Evolutionary conservation across 768 basidiomycete species (phyloP), one percentile per base, ranked within the genome.

Genomic region (Punctularia strigosozonata): DNA sequence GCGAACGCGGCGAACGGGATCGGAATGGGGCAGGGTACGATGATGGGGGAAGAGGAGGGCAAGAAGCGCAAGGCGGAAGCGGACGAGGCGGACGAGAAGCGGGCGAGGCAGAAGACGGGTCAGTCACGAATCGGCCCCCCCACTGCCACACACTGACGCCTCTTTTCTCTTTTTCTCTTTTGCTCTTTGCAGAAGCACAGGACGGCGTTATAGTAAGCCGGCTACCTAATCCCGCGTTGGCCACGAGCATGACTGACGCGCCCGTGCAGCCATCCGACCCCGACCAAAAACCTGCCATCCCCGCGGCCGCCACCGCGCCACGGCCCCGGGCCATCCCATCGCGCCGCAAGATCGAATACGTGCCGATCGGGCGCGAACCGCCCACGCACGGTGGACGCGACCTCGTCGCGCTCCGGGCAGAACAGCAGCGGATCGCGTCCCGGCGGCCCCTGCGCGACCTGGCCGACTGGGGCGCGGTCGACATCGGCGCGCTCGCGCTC

Each of bases 401-500:
- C 58, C 53, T 90, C 24, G 69, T 76, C 35, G 47, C 61, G 8
- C 60, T 94, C 40, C 75, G 83, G 37, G 62, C 67, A 10, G 86
- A 88, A 48, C 66, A 73, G 39, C 49, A 57, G 22, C 68, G 63
- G 24, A 52, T 67, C 23, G 28, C 58, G n/a, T 64, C 71, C 33
- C 63, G 69, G 38, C 72, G 82, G 31, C 67, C 73, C 5, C 56
- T 82, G 50, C 71, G 83, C 41, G 75, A 80, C 37, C 70, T 87
- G 45, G 77, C 80, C 52, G 88, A 92, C 38, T 88, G 91, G 77
- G 90, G 88, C 17, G 69, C 67, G 6, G 75, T 94, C 36, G 92
- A 98, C 50, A 78, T 97, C 42, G 91, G 95, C 52, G 78, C 78
- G n/a, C 68, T 99, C 36, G 80, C 79, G n/a, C 80, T 99, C 81